A percentile compares a stretch with the other conserved stretches of the same genome.
These are phyloP conservation scores for Coemansia sp. DNA, from an alignment of 192 early-diverging fungal genomes.

Conservation along the genomic window DNA sequence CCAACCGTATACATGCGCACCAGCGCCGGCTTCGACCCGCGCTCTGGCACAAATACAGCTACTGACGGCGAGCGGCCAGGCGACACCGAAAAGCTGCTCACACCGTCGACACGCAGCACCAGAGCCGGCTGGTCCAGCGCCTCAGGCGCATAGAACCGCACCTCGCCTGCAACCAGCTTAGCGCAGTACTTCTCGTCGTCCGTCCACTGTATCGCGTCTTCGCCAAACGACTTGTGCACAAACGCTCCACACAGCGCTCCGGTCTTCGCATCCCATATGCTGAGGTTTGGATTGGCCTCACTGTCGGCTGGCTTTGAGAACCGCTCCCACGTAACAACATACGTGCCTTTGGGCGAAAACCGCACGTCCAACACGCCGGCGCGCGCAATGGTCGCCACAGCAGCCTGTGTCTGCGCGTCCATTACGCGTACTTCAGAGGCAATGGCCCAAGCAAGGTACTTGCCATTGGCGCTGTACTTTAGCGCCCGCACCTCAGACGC, in stretches of 20 bases:
- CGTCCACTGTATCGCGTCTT: conserved; percentile 88
- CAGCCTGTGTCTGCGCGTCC: conserved; percentile 63
- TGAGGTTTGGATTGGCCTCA: conserved; percentile 73
- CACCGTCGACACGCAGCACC: conserved; percentile 72
- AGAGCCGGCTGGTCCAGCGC: conserved; percentile 34
- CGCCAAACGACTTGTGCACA: conserved; percentile 76
- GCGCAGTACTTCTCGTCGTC: conserved; percentile 86
- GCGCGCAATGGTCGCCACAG: conserved; percentile 63
- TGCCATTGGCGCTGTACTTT: conserved; percentile 74
- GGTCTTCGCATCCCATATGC: conserved; percentile 74
- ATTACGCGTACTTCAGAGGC: conserved; percentile 65
- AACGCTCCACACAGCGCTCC: conserved; percentile 72
- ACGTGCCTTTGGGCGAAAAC: conserved; percentile 91
- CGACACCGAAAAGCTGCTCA: conserved; percentile 82
- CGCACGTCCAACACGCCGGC: conserved; percentile 77
- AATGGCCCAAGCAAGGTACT: conserved; percentile 66
- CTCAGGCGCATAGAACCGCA: conserved; percentile 74
- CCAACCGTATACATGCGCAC: conserved; percentile 84
- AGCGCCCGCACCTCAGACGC: conserved; percentile 29
- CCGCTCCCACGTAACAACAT: conserved; percentile 86
- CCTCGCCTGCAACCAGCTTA: conserved; percentile 79
- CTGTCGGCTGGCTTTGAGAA: conserved; percentile 55
- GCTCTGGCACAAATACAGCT: conserved; percentile 89
- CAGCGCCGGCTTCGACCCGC: conserved; percentile 76
- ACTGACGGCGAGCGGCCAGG: conserved; percentile 81